Evolutionary conservation across 176 grass and related monocot species (phyloP), one percentile per base, ranked within the genome.

Genomic region (Lolium multiflorum): DNA sequence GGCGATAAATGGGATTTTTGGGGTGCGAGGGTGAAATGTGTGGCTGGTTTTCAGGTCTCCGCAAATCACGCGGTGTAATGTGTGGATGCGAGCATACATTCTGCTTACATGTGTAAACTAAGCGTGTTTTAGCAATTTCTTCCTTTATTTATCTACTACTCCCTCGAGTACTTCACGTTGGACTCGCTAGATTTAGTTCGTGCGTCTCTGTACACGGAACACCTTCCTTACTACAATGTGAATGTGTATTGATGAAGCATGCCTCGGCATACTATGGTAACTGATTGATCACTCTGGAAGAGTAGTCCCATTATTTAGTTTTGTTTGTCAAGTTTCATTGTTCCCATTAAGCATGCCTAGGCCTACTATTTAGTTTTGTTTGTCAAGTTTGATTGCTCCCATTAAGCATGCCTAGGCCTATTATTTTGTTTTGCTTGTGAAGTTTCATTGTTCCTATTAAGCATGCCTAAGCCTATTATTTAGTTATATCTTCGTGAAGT

Each of bases 211-310:
- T 84, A 5, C 16, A 58, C 11, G 2, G 17, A 57, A 4, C 4
- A 5, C 44, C 52, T 74, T 25, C 35, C 38, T n/a, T 20, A 1
- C 8, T 61, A 21, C 44, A 76, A 58, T 77, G 85, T 67, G 28
- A 76, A 58, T 77, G 85, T 67, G 28, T 3, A 54, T 55, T 80
- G 58, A 80, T 61, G 63, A 65, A 84, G 49, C 50, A 75, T 74
- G 69, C 38, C 3, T 82, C 37, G 9, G 51, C 61, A 8, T 78
- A 78, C 75, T 62, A 35, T 43, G 49, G 22, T 31, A 81, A 71
- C 26, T 25, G 17, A 38, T 6, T 9, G 7, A 35, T 35, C 50
- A 28, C 64, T 44, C 8, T 31, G 68, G 20, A 17, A 74, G 13
- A 3, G 10, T 6, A 49, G 70, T 48, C 15, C 22, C 15, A 4